Conservation (phyloP, 2,329 filamentous ascomycete species). For the Alternaria novae-zelandiae region DNA sequence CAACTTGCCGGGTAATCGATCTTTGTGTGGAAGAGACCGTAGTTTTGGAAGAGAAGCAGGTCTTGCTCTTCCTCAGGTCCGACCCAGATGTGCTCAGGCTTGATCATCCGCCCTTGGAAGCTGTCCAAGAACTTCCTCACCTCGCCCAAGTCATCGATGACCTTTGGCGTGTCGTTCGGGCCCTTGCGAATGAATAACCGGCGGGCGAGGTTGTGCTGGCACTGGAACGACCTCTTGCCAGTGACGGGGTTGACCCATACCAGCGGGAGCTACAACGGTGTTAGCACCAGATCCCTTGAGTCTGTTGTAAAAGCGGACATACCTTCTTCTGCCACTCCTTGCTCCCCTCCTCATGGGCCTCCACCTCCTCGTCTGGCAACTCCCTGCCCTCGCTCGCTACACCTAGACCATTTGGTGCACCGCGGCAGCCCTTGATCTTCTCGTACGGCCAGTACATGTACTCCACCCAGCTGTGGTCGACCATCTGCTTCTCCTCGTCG, state of each 20-base stretch:
- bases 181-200: background rate
- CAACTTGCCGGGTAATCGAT: slow-evolving; percentile 5
- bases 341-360: background rate
- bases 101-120: slow-evolving; percentile 3
- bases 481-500: slow-evolving; percentile 3
- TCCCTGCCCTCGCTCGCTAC: slow-evolving; percentile 5
- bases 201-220: background rate
- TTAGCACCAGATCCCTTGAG: background rate
- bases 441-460: slow-evolving; percentile 1
- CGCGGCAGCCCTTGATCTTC: slow-evolving; percentile 4
- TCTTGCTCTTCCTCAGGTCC: slow-evolving; percentile 3
- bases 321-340: slow-evolving; percentile 5
- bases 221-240: background rate
- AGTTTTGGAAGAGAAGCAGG: background rate
- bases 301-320: background rate
- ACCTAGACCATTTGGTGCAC: background rate
- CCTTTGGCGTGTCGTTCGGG: background rate
- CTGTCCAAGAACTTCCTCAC: slow-evolving; percentile 4
- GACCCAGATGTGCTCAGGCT: slow-evolving; percentile 6
- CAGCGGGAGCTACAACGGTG: background rate
- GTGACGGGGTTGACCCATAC: slow-evolving; percentile 6
- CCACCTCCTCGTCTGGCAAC: background rate
- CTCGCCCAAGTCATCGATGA: slow-evolving; percentile 1
- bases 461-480: slow-evolving; percentile 2
- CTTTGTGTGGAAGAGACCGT: slow-evolving; percentile 6